Conservation (phyloP, 2,329 filamentous ascomycete species). For the Aspergillus clavatus region DNA sequence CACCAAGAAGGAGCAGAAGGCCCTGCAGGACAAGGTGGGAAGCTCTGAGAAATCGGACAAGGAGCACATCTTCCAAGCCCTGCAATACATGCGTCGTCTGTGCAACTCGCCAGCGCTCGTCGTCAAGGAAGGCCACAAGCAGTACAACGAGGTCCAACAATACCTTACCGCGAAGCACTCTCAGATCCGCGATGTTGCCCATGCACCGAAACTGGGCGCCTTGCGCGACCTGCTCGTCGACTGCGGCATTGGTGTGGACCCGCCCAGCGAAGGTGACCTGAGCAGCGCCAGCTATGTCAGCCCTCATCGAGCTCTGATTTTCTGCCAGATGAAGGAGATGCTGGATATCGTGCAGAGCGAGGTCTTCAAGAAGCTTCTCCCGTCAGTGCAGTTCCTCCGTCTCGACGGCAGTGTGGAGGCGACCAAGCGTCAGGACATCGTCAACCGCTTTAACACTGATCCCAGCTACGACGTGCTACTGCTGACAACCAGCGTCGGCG, state of each 20-base stretch:
- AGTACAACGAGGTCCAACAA: constrained; percentile 82
- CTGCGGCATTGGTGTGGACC: constrained; percentile 85
- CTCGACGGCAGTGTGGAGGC: constrained; percentile 91
- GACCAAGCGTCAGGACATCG: constrained; percentile 90
- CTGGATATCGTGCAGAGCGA: constrained; percentile 96
- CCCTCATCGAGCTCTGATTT: constrained; percentile 90
- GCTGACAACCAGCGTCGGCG: constrained; percentile 90
- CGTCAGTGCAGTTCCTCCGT: constrained; percentile 87
- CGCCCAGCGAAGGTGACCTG: constrained; percentile 49
- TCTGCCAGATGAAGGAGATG: constrained; percentile 99
- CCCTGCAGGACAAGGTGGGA: constrained; percentile 76
- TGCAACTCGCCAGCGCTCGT: constrained; percentile 97
- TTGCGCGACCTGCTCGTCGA: constrained; percentile 93
- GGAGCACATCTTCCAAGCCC: constrained; percentile 96
- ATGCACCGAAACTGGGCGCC: constrained; percentile 89
- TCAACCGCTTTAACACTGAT: constrained; percentile 98
- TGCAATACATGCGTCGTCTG: constrained; percentile 99
- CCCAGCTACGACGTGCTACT: constrained; percentile 93
- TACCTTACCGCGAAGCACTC: constrained; percentile 75
- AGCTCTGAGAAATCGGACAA: constrained; percentile 88
- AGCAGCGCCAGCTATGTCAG: constrained; percentile 75
- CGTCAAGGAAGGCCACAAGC: constrained; percentile 86
- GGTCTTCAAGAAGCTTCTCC: constrained; percentile 84
- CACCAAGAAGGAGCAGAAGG: constrained; percentile 85
- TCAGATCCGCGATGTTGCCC: constrained; percentile 73